phyloP scores from a whole-genome alignment of 345 rosid species.

The Microcos paniculata region DNA sequence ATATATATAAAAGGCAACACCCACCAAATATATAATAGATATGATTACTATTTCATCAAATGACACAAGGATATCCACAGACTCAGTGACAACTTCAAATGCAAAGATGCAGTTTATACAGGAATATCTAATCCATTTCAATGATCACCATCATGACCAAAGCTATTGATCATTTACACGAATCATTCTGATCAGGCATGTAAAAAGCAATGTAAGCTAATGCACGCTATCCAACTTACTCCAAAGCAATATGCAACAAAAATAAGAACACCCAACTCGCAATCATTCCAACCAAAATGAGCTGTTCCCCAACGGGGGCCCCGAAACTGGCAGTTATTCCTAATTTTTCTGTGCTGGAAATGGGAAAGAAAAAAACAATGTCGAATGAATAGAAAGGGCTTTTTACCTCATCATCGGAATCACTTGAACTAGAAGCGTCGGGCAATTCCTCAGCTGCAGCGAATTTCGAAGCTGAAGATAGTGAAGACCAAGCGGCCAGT shows the following conservation, averaged over 20 bases:
- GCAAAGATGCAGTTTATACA: neutral
- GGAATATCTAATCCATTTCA: neutral
- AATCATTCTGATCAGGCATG: neutral
- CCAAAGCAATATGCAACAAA: neutral
- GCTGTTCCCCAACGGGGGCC: neutral
- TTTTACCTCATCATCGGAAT: constrained; percentile 84
- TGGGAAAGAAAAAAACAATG: neutral
- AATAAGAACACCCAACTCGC: neutral
- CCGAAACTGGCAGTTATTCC: neutral
- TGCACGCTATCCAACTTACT: neutral
- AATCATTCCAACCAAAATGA: neutral
- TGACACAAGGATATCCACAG: neutral
- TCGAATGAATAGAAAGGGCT: neutral
- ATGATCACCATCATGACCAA: neutral
- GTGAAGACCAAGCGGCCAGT: constrained; percentile 51
- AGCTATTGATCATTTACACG: neutral
- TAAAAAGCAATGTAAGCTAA: neutral
- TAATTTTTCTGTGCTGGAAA: neutral
- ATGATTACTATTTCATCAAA: neutral
- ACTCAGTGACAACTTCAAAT: neutral
- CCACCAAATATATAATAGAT: neutral
- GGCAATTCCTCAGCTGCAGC: constrained; percentile 41
- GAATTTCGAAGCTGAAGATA: constrained; percentile 50
- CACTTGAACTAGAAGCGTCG: constrained; percentile 63
- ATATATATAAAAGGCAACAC: neutral